These are phyloP conservation scores for Pseudisothecium myosuroides DNA, from an alignment of 225 moss, liverwort and hornwort species.

Conservation along the genomic window DNA sequence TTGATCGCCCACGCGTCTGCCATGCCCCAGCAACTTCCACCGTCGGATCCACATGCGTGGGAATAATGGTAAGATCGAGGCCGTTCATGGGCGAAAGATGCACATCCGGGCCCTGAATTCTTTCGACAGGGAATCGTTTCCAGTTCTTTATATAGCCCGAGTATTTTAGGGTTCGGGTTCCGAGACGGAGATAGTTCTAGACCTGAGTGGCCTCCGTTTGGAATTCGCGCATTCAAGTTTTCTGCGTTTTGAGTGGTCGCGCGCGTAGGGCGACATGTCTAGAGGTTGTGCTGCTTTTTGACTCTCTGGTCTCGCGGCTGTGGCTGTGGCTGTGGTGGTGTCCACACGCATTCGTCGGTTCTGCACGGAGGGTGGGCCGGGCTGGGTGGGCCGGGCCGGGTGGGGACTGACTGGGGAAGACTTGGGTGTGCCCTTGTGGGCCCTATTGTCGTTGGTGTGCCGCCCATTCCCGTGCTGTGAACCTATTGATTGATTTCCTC, in stretches of 20 bases:
- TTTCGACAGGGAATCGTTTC: not conserved
- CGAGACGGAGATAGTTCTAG: not conserved
- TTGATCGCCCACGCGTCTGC: not conserved
- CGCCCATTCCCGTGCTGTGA: not conserved
- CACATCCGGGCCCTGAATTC: not conserved
- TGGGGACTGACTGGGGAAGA: not conserved
- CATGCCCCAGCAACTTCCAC: not conserved
- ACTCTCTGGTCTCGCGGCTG: not conserved
- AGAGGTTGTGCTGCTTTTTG: not conserved
- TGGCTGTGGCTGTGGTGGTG: not conserved
- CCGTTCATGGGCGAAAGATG: not conserved
- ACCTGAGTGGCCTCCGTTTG: not conserved
- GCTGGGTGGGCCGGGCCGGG: too few species aligned
- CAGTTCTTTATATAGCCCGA: not conserved
- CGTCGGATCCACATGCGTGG: not conserved
- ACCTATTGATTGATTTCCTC: not conserved
- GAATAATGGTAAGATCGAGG: not conserved
- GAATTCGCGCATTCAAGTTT: not conserved
- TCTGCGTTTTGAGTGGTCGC: not conserved
- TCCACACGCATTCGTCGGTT: constrained; percentile 11
- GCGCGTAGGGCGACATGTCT: not conserved
- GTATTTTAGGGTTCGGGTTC: not conserved
- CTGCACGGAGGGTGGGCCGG: not conserved
- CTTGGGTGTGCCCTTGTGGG: not conserved
- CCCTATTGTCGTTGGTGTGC: not conserved